A percentile compares a stretch with the other conserved stretches of the same genome.
These are phyloP conservation scores for Fonsecaea erecta DNA, from an alignment of 2,329 filamentous ascomycete genomes.

Conservation along the genomic window DNA sequence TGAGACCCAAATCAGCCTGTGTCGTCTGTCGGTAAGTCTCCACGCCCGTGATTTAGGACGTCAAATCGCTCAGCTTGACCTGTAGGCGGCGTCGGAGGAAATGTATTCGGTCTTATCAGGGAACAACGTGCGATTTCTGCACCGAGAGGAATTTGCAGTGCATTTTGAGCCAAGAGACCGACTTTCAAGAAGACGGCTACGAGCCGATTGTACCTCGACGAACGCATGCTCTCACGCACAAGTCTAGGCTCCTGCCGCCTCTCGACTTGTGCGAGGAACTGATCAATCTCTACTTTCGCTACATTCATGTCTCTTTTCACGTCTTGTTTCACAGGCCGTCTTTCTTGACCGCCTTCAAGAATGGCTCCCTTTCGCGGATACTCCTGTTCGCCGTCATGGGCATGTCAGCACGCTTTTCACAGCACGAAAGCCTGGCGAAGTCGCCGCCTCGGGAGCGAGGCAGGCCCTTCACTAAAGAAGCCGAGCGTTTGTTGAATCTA, in stretches of 20 bases:
- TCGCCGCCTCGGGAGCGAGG: slow-evolving; percentile 27
- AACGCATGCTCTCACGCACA: slow-evolving; percentile 14
- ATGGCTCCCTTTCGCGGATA: slow-evolving; percentile 21
- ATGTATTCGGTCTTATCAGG: slow-evolving; percentile 12
- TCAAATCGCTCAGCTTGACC: neutral
- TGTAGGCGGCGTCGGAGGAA: slow-evolving; percentile 28
- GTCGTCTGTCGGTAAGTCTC: slow-evolving; percentile 28
- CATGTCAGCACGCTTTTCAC: slow-evolving; percentile 27
- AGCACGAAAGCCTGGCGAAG: slow-evolving; percentile 21
- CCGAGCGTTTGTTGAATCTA: slow-evolving; percentile 41
- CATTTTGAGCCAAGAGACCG: neutral
- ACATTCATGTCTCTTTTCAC: slow-evolving; percentile 34
- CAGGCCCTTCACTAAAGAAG: slow-evolving; percentile 29
- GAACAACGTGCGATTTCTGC: neutral
- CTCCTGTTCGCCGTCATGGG: slow-evolving; percentile 27
- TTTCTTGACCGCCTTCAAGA: slow-evolving; percentile 27
- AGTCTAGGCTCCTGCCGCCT: slow-evolving; percentile 19
- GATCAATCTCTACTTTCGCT: slow-evolving; percentile 33
- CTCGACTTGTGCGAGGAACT: slow-evolving; percentile 32
- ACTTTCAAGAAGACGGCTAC: slow-evolving; percentile 10
- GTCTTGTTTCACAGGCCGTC: slow-evolving; percentile 33
- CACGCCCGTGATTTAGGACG: neutral
- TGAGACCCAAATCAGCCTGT: slow-evolving; percentile 22
- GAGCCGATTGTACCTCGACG: slow-evolving; percentile 10
- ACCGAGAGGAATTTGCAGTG: neutral